Evolutionary conservation across 306 rosid genomes (phyloP).

Genomic region (Parietaria judaica): DNA sequence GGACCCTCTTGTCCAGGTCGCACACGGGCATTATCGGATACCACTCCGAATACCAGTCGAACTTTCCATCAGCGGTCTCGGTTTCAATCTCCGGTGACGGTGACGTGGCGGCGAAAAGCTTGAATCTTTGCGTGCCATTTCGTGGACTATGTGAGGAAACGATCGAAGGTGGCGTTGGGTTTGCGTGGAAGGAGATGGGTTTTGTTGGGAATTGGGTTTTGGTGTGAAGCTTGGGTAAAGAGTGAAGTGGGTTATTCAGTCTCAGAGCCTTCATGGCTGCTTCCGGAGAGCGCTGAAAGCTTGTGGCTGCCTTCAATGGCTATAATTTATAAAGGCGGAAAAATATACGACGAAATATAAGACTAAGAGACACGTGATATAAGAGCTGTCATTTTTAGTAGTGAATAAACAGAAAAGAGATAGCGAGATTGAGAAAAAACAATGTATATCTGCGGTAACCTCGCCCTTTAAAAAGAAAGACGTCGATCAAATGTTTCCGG

Average conservation of each 20-base stretch:
- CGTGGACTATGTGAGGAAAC: constrained; percentile 13
- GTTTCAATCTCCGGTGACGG: constrained; percentile 35
- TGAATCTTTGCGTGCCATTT: constrained; percentile 19
- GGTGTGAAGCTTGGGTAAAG: constrained; percentile 14
- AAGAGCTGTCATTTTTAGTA: too few species aligned
- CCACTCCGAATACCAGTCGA: constrained; percentile 90
- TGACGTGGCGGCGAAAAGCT: constrained; percentile 44
- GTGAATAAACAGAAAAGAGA: too few species aligned
- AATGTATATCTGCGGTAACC: too few species aligned
- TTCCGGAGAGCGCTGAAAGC: too few species aligned
- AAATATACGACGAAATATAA: too few species aligned
- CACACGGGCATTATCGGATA: constrained; percentile 71
- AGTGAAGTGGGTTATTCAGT: constrained; percentile 29
- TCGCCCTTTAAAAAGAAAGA: too few species aligned
- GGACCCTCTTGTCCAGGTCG: constrained; percentile 39
- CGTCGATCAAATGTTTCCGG: too few species aligned
- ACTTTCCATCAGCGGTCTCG: constrained; percentile 28
- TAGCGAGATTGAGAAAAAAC: too few species aligned
- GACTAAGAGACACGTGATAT: too few species aligned
- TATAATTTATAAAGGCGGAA: too few species aligned
- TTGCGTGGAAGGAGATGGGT: constrained; percentile 20
- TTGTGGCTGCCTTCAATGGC: too few species aligned
- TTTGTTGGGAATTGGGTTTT: constrained; percentile 19
- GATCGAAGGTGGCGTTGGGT: constrained; percentile 13
- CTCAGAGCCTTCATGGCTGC: constrained; percentile 46